These are phyloP conservation scores for Chloris gayana DNA, from an alignment of 176 grass and related monocot species.

Conservation along the genomic window DNA sequence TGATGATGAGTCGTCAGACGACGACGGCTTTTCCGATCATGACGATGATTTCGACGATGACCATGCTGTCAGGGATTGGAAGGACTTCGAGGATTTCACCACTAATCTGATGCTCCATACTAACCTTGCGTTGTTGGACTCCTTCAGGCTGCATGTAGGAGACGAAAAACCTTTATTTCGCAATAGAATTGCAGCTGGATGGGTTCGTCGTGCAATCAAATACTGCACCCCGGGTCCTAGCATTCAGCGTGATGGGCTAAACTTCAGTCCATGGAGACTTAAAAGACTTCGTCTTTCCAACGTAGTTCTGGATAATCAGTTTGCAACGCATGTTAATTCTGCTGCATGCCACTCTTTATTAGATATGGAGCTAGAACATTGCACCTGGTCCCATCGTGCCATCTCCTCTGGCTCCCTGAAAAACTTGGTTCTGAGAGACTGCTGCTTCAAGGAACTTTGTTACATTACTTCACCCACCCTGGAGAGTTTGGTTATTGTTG, in stretches of 20 bases:
- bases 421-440: not conserved
- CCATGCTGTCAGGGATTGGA: not conserved
- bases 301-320: not conserved
- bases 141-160: not conserved
- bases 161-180: too few species aligned
- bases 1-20: too few species aligned
- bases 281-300: not conserved
- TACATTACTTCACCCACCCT: not conserved
- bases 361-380: not conserved
- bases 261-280: not conserved
- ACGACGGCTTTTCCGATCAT: too few species aligned
- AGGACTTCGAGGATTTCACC: not conserved
- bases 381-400: not conserved
- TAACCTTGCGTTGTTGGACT: not conserved
- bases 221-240: not conserved
- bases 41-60: too few species aligned
- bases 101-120: not conserved
- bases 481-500: not conserved
- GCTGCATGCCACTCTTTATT: not conserved
- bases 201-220: not conserved
- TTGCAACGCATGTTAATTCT: not conserved
- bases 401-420: slow-evolving; percentile 5
- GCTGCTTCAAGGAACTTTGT: not conserved
- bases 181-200: not conserved
- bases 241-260: not conserved